A percentile compares a stretch with the other conserved stretches of the same genome.
Conservation (phyloP, 106 monocot genomes). For the Triglochin maritima region DNA sequence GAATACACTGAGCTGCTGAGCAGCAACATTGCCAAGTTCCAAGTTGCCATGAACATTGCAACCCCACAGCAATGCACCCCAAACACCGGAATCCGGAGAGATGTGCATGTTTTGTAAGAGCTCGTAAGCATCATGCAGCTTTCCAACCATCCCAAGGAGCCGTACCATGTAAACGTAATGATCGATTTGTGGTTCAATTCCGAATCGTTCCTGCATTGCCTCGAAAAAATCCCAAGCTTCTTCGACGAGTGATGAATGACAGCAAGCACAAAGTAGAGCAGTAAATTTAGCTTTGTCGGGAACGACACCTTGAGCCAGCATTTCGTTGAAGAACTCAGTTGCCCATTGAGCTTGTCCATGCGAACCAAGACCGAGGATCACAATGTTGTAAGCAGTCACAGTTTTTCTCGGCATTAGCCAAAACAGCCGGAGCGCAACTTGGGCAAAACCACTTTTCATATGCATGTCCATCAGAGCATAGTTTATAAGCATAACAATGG, state of each 20-base stretch:
- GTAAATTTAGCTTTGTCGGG: conserved; percentile 60
- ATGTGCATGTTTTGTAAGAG: conserved; percentile 44
- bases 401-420: conserved; percentile 28
- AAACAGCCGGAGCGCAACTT: conserved; percentile 28
- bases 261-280: conserved; percentile 52
- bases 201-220: conserved; percentile 44
- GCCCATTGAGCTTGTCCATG: conserved; percentile 34
- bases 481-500: conserved; percentile 29
- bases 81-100: conserved; percentile 38
- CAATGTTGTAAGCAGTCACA: conserved; percentile 33
- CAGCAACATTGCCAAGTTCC: conserved; percentile 35
- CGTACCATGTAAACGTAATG: conserved; percentile 72
- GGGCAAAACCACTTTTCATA: conserved; percentile 48
- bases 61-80: conserved; percentile 66
- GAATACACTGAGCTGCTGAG: conserved; percentile 24
- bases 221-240: conserved; percentile 29
- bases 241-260: conserved; percentile 32
- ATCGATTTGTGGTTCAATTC: conserved; percentile 28
- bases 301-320: conserved; percentile 22
- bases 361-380: conserved; percentile 42
- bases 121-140: conserved; percentile 43
- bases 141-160: conserved; percentile 38
- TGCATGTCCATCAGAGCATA: conserved; percentile 41
- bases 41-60: conserved; percentile 42
- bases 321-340: conserved; percentile 25